A percentile compares a stretch with the other conserved stretches of the same genome.
phyloP scores from a whole-genome alignment of 148 eudicot genomes.

The Rhododendron kiyosumense region DNA sequence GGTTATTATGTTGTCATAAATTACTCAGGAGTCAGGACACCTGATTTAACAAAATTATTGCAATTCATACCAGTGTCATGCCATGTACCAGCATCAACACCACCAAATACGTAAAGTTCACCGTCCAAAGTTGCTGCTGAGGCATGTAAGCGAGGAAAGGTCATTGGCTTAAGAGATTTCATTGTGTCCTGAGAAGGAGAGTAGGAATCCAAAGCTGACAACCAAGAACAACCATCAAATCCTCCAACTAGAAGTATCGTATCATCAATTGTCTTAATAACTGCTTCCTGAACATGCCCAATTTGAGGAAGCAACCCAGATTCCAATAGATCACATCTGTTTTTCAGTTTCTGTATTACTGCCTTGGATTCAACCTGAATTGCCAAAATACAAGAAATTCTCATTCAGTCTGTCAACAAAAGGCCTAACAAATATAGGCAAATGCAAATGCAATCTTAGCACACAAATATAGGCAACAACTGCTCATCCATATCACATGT shows the following conservation, averaged over 20 bases:
- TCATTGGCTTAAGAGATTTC: constrained; percentile 44
- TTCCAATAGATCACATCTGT: constrained; percentile 13
- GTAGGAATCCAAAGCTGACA: constrained; percentile 39
- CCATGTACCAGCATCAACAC: constrained; percentile 44
- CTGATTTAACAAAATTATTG: background rate
- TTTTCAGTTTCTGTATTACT: constrained; percentile 32
- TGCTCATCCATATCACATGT: background rate
- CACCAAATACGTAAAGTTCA: constrained; percentile 58
- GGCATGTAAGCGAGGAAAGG: constrained; percentile 35
- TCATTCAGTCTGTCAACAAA: background rate
- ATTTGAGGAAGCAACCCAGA: constrained; percentile 17
- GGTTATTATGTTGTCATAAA: background rate
- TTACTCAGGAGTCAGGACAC: background rate
- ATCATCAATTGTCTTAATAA: background rate
- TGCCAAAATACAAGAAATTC: background rate
- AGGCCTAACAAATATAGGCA: background rate
- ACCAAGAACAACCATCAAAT: constrained; percentile 58
- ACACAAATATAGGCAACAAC: background rate
- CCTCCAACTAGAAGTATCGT: constrained; percentile 59
- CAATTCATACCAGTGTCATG: constrained; percentile 51
- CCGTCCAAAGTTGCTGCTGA: constrained; percentile 43
- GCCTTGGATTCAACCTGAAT: constrained; percentile 49
- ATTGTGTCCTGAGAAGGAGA: constrained; percentile 37
- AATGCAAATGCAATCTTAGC: background rate
- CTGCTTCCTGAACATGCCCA: constrained; percentile 20